Base-by-base conservation (phyloP, 768 basidiomycete genomes). In the Macrolepiota fuliginosa region DNA sequence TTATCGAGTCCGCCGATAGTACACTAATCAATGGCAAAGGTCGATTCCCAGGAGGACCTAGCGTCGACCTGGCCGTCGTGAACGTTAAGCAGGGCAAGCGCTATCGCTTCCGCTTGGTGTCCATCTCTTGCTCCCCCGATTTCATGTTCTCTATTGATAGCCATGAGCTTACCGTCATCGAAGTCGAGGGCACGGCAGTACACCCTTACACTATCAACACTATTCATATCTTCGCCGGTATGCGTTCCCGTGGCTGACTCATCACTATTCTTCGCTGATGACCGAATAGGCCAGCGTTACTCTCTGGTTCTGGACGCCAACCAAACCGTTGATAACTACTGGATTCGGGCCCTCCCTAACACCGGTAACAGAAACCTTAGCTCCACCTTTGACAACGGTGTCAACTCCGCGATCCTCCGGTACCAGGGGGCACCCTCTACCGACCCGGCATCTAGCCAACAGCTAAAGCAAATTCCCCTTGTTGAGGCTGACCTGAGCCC, bases 131-230 rank as follows among this genome's bases (percentile, higher is more conserved):
- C 62, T 61, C 67, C 12, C 78, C 66, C 72, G 73, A 73, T 62
- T 77, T 73, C 64, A 65, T 63, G 2, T 79, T 84, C 71, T 78
- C 75, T 4, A 82, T 83, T 62, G 79, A 82, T 46, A 68, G 70
- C 3, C 82, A 83, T 65, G 68, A 67, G 6, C 65, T 83, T 61
- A 68, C 64, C 25, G 72, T 82, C 54, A 77, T 76, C 40, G 75
- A 74, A 64, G 72, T 69, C 2, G 79, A 78, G 25, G 76, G 75
- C 11, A 64, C 65, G 29, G 66, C 69, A 27, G 67, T 66, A 2
- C 42, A 60, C n/a, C 70, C 69, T 17, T 25, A 67, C 15, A 56
- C 54, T 15, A 78, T 80, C 3, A 78, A 79, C 54, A 73, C 71
- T 24, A 54, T 65, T 12, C 58, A 63, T 11, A 65, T 65, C 24